Percentiles rank a stretch among this genome's conserved stretches.
These are phyloP conservation scores for Fallopia convolvulus DNA, from an alignment of 148 eudicot species.

Conservation along the genomic window DNA sequence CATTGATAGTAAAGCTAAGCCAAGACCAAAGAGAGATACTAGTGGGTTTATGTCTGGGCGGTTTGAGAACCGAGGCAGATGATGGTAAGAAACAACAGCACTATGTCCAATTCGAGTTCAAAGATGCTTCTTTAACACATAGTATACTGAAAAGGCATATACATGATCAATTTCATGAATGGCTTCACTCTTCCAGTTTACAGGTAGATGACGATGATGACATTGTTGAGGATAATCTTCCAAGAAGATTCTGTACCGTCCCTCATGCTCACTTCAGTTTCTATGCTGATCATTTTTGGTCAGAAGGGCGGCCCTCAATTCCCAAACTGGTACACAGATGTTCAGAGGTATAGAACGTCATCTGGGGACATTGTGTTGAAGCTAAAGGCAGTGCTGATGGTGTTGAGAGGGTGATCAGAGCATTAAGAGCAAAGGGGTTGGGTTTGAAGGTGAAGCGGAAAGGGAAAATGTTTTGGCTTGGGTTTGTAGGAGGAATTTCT, in stretches of 20 bases:
- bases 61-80: slow-evolving; percentile 45
- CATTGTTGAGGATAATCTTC: slow-evolving; percentile 25
- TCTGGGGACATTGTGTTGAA: slow-evolving; percentile 78
- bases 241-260: slow-evolving; percentile 45
- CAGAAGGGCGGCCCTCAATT: slow-evolving; percentile 42
- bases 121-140: slow-evolving; percentile 40
- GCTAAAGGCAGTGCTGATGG: slow-evolving; percentile 50
- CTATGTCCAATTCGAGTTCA: slow-evolving; percentile 51
- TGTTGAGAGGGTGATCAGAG: slow-evolving; percentile 46
- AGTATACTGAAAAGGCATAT: slow-evolving; percentile 49
- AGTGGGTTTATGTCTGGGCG: slow-evolving; percentile 76
- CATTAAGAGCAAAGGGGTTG: slow-evolving; percentile 51
- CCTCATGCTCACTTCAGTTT: slow-evolving; percentile 62
- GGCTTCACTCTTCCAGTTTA: slow-evolving; percentile 43
- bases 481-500: slow-evolving; percentile 69
- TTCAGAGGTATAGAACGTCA: slow-evolving; percentile 67
- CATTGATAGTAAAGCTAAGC: slow-evolving; percentile 50
- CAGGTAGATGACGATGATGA: slow-evolving; percentile 23
- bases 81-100: slow-evolving; percentile 36
- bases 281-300: slow-evolving; percentile 81
- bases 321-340: slow-evolving; percentile 84
- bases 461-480: slow-evolving; percentile 74
- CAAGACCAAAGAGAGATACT: slow-evolving; percentile 78
- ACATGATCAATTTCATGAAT: slow-evolving; percentile 66
- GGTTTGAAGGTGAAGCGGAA: slow-evolving; percentile 59